Conservation (phyloP, 495 filamentous ascomycete genomes). For the Xylaria castorea region DNA sequence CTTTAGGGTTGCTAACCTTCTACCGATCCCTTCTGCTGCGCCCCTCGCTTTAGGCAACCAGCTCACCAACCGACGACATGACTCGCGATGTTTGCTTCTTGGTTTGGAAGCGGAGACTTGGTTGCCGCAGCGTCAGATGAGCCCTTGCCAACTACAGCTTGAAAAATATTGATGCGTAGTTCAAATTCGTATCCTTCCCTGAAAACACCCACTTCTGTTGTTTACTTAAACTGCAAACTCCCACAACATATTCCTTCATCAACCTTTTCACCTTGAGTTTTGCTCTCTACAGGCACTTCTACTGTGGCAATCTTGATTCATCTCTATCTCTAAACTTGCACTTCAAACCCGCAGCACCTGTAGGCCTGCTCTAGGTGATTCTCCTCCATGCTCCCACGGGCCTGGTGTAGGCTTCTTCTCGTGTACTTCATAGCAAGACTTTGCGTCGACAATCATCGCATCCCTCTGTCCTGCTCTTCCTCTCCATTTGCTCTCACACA, state of each 20-base stretch:
- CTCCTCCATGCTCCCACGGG: background rate
- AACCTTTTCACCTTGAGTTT: slow-evolving; percentile 1
- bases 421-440: background rate
- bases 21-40: background rate
- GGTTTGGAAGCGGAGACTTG: slow-evolving; percentile 1
- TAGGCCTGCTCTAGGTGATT: background rate
- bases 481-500: background rate
- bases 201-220: background rate
- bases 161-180: slow-evolving; percentile 4
- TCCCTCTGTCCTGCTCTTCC: background rate
- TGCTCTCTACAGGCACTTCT: slow-evolving; percentile 6
- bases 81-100: slow-evolving; percentile 7
- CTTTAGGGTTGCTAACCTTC: background rate
- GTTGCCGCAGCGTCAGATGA: background rate
- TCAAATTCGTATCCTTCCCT: background rate
- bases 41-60: background rate
- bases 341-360: background rate
- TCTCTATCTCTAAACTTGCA: background rate
- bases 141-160: slow-evolving; percentile 5
- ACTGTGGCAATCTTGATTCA: slow-evolving; percentile 7
- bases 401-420: slow-evolving; percentile 4
- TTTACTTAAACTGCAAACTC: slow-evolving; percentile 3
- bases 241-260: slow-evolving; percentile 6
- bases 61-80: slow-evolving; percentile 4
- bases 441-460: background rate